A percentile compares a stretch with the other conserved stretches of the same genome.
phyloP scores from a whole-genome alignment of 129 eudicot species.

The Flaveria robusta region DNA sequence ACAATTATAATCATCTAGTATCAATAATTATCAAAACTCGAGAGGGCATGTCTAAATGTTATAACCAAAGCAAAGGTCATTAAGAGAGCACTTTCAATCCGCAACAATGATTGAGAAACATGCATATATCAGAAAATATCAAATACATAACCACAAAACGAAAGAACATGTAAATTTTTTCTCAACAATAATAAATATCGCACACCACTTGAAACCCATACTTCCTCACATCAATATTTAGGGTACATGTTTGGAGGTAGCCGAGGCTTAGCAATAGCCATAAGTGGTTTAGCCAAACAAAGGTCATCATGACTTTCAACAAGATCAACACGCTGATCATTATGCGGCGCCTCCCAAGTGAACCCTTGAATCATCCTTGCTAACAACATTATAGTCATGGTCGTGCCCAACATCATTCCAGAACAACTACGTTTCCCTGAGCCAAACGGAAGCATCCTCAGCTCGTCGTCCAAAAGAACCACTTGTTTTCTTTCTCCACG shows the following conservation, averaged over 20 bases:
- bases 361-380: conserved; percentile 15
- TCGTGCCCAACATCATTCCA: conserved; percentile 29
- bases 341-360: not conserved
- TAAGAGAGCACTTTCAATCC: too few species aligned
- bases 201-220: not conserved
- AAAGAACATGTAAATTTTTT: too few species aligned
- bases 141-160: too few species aligned
- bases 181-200: too few species aligned
- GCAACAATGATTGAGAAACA: too few species aligned
- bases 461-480: conserved; percentile 28
- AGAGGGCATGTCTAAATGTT: too few species aligned
- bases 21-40: too few species aligned
- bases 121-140: too few species aligned
- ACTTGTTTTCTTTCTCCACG: conserved; percentile 5
- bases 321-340: not conserved
- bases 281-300: not conserved
- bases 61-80: too few species aligned
- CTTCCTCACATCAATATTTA: not conserved
- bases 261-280: not conserved
- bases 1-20: too few species aligned
- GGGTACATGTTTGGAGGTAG: not conserved
- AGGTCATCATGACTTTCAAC: conserved; percentile 1
- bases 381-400: conserved; percentile 15
- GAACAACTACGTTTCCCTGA: conserved; percentile 33
- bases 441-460: conserved; percentile 32